These are phyloP conservation scores for Hortiboletus rubellus DNA, from an alignment of 1,284 basidiomycete species.

Conservation along the genomic window DNA sequence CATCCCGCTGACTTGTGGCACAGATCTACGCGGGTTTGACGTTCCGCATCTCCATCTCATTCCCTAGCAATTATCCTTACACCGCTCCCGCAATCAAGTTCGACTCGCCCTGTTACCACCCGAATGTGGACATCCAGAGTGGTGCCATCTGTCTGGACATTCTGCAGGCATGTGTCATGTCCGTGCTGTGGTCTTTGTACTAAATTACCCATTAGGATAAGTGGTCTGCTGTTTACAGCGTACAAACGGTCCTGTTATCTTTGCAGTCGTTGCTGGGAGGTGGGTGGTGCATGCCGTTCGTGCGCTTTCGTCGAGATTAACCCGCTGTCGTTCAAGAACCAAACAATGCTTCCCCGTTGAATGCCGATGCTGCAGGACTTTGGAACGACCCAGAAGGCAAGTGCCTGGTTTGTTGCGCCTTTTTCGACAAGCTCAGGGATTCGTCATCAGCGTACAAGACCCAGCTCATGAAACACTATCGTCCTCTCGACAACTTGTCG, in stretches of 20 bases:
- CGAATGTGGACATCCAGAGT: conserved; percentile 77
- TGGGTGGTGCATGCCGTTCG: conserved; percentile 35
- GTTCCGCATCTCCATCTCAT: conserved; percentile 79
- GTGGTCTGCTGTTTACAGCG: conserved; percentile 89
- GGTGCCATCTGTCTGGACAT: conserved; percentile 87
- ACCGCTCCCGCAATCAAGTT: conserved; percentile 78
- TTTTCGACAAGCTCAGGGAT: background rate
- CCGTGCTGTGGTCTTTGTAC: conserved; percentile 1
- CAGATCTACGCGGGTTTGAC: conserved; percentile 76
- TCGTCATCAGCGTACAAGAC: conserved; percentile 59
- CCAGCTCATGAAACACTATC: conserved; percentile 74
- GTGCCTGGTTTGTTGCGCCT: conserved; percentile 15
- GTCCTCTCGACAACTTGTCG: conserved; percentile 52
- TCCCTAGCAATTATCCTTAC: conserved; percentile 84
- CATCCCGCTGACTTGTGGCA: conserved; percentile 1
- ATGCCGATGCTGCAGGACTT: conserved; percentile 75
- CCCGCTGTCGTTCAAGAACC: conserved; percentile 56
- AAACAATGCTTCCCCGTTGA: conserved; percentile 85
- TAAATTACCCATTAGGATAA: conserved; percentile 60
- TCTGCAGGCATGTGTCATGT: conserved; percentile 54
- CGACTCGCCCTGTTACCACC: conserved; percentile 82
- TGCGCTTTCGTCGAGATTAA: background rate
- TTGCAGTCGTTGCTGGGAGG: conserved; percentile 83
- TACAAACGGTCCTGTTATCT: conserved; percentile 85
- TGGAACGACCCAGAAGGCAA: conserved; percentile 71